Base-by-base conservation (phyloP, 2,329 filamentous ascomycete genomes). In the Colletotrichum sp. region DNA sequence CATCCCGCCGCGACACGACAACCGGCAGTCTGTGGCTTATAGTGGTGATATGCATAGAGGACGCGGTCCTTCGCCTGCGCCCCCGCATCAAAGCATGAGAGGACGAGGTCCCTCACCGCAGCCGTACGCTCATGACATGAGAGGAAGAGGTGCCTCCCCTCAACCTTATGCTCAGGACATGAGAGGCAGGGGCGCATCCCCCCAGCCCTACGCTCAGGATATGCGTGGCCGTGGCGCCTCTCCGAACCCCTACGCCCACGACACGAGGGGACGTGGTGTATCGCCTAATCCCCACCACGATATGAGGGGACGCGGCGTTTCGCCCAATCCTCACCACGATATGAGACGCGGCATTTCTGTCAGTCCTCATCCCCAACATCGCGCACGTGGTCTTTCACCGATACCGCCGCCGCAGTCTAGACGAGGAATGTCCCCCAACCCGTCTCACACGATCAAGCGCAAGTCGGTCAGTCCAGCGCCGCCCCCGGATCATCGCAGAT, bases 381-480 rank as follows among this genome's bases (percentile, higher is more conserved):
- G 89, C 49, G 92, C 60, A 24, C 71, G 73, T 24, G 70, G 73
- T 12, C 57, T 64, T 64, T 76, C 73, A 21, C 73, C 73, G 34
- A 78, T 81, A 13, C 80, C 82, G 3, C 81, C 83, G 4, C 83
- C 85, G 10, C 81, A 86, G 21, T 81, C 86, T 70, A 87, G 86
- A 77, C 83, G 85, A 36, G 85, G 83, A 18, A 82, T 84, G 69
- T 89, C 86, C 60, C 89, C 82, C 18, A 82, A 84, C 80, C 82
- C 89, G 78, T 83, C 88, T 79, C 89, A 90, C 78, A 91, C 89
- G 39, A 92, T 92, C 77, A 89, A 86, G 76, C 91, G 94, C 69
- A 96, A 96, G 83, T 95, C 94, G 2, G 91, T 96, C 36, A 95
- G 94, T 79, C 93, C 94, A 4, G 90, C 91, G 2, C 94, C 94